These are phyloP conservation scores for Fusarium sp. DNA, from an alignment of 2,329 filamentous ascomycete genomes.

Conservation along the genomic window DNA sequence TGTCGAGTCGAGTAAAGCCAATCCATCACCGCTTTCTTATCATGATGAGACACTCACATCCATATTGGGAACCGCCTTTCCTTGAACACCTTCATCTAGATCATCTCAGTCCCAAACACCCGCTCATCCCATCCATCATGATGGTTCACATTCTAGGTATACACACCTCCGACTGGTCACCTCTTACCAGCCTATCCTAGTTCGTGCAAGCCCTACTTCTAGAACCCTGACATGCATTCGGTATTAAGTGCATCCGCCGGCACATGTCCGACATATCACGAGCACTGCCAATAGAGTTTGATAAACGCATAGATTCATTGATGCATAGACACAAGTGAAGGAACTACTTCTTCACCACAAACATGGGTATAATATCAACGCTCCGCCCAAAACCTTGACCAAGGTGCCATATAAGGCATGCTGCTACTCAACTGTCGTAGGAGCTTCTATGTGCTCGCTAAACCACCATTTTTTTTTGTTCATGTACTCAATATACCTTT, in stretches of 20 bases:
- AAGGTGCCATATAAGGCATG: constrained; percentile 43
- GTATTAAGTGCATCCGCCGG: constrained; percentile 13
- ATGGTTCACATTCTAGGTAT: constrained; percentile 8
- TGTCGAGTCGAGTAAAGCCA: constrained; percentile 15
- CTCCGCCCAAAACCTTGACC: constrained; percentile 46
- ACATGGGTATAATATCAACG: constrained; percentile 53
- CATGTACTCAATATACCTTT: constrained; percentile 20
- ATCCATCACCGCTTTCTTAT: background rate
- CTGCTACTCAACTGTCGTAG: constrained; percentile 17
- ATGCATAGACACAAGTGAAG: constrained; percentile 46
- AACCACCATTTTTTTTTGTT: constrained; percentile 26
- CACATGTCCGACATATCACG: constrained; percentile 22
- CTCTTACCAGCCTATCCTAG: constrained; percentile 17
- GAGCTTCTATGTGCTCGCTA: constrained; percentile 26
- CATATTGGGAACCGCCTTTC: constrained; percentile 8
- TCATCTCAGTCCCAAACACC: constrained; percentile 13
- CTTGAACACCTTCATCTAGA: constrained; percentile 8
- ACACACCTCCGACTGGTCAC: constrained; percentile 33
- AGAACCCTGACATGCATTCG: constrained; percentile 33
- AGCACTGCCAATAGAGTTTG: constrained; percentile 19
- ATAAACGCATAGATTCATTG: constrained; percentile 48
- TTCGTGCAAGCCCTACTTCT: constrained; percentile 38
- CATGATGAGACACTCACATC: background rate
- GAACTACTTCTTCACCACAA: constrained; percentile 41
- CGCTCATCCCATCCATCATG: constrained; percentile 20